Base-by-base conservation (phyloP, 768 basidiomycete species). In the Leccinum uliginosum region DNA sequence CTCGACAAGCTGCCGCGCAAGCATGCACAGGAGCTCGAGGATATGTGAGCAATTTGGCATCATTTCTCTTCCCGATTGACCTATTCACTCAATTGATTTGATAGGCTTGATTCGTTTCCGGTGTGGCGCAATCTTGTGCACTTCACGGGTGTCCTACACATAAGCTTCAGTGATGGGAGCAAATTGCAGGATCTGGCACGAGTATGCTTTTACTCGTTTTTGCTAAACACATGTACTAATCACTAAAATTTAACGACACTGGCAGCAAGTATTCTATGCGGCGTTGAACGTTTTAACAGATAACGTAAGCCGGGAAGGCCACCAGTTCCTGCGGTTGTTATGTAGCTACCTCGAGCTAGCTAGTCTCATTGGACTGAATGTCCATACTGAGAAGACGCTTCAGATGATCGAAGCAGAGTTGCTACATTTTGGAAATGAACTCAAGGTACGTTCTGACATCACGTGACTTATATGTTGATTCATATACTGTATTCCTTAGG, bases 111-210 rank as follows among this genome's bases (percentile, higher is more conserved):
- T 21, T n/a, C 27, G 7, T 59, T 59, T 26, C 54, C 38, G 0
- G 14, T 45, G 6, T 59, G 54, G 54, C 4, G 14, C 3, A 30
- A 49, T 19, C 15, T 59, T 4, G 29, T 21, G 4, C 58, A 59
- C n/a, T 56, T 59, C 11, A 19, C 56, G 2, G 52, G n/a, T 0
- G 24, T 56, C 2, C 19, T 56, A 2, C 11, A 56, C 23, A 52
- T 59, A n/a, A 51, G 23, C 1, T 56, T 48, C 24, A 4, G 17
- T 0, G 50, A 59, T 35, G 54, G 54, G 2, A 59, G 56, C 7
- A 59, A 59, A 19, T 17, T 56, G 11, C 5, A n/a, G 9, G 38
- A 59, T 34, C 45, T 59, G 3, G 43, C 19, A 3, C 52, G 48
- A 50, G 58, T 59, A 27, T 32, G 48, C 8, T 44, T 44, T 44